Percentiles rank a stretch among this genome's conserved stretches.
Evolutionary conservation across 495 filamentous ascomycete genomes (phyloP).

Genomic region (Penicillium bialowiezense): DNA sequence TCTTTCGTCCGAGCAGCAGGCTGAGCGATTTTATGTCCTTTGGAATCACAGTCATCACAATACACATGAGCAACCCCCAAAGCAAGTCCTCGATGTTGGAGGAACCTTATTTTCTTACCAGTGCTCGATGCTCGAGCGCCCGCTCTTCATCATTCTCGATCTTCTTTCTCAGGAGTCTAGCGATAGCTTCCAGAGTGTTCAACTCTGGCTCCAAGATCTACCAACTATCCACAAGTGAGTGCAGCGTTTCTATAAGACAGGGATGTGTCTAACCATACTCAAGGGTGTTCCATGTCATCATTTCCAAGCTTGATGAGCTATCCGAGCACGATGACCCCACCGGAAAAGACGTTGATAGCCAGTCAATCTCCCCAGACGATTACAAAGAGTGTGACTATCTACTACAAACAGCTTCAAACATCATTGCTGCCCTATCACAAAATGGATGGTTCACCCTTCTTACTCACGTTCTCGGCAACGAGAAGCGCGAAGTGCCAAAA

Average conservation of each 20-base stretch:
- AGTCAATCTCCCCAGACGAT: conserved; percentile 52
- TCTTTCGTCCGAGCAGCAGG: conserved; percentile 35
- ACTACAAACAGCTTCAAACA: conserved; percentile 68
- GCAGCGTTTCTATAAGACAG: too few relatives aligned
- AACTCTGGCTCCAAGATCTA: conserved; percentile 78
- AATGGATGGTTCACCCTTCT: conserved; percentile 42
- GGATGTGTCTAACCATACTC: too few relatives aligned
- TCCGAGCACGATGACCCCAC: conserved; percentile 25
- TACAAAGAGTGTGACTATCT: conserved; percentile 76
- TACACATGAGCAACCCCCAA: conserved; percentile 50
- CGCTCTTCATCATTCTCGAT: conserved; percentile 80
- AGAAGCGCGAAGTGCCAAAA: conserved; percentile 27
- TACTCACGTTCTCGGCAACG: conserved; percentile 32
- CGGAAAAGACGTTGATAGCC: conserved; percentile 12
- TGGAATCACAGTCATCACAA: conserved; percentile 80
- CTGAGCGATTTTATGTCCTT: conserved; percentile 62
- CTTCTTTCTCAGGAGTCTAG: conserved; percentile 68
- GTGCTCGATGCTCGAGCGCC: conserved; percentile 70
- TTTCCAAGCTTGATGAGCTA: conserved; percentile 37
- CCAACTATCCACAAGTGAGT: conserved; percentile 46
- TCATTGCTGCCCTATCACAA: conserved; percentile 52
- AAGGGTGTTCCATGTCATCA: conserved; percentile 41
- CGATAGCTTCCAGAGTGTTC: conserved; percentile 70
- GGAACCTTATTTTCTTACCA: conserved; percentile 37
- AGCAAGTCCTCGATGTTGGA: conserved; percentile 45